Evolutionary conservation across 257 asterid species (phyloP).

Genomic region (Fraxinus anomala): DNA sequence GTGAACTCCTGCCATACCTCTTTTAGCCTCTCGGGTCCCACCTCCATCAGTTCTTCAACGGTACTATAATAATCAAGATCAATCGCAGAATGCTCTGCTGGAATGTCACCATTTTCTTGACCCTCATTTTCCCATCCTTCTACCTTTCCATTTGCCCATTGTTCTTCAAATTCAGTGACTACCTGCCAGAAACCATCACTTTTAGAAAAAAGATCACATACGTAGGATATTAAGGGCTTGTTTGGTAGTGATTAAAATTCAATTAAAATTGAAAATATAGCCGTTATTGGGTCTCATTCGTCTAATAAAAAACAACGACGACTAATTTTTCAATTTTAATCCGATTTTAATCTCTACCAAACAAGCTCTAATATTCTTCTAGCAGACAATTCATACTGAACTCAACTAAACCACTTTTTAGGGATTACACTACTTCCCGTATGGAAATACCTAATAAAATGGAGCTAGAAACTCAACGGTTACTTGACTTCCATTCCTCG

Average conservation of each 20-base stretch:
- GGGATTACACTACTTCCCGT: constrained; percentile 9
- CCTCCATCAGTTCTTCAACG: constrained; percentile 76
- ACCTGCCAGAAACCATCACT: constrained; percentile 46
- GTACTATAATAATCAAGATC: constrained; percentile 84
- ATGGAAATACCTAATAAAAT: not conserved
- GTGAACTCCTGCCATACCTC: constrained; percentile 51
- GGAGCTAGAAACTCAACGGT: not conserved
- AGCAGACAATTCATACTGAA: constrained; percentile 7
- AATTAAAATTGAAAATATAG: no score
- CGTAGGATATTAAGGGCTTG: not conserved
- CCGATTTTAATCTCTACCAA: no score
- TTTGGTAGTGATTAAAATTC: no score
- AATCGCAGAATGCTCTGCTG: constrained; percentile 53
- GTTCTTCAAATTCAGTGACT: constrained; percentile 77
- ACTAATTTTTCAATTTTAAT: no score
- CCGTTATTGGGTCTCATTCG: no score
- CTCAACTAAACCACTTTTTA: constrained; percentile 8
- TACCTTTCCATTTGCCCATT: constrained; percentile 65
- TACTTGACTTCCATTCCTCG: not conserved
- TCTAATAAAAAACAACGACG: no score
- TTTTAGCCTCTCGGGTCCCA: constrained; percentile 86
- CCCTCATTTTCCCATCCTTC: constrained; percentile 78
- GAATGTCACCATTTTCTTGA: constrained; percentile 59
- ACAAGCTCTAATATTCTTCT: not conserved
- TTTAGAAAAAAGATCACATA: constrained; percentile 20